Evolutionary conservation across 1,139 yeast species (phyloP).

Genomic region (Saccharomyces hybrid): DNA sequence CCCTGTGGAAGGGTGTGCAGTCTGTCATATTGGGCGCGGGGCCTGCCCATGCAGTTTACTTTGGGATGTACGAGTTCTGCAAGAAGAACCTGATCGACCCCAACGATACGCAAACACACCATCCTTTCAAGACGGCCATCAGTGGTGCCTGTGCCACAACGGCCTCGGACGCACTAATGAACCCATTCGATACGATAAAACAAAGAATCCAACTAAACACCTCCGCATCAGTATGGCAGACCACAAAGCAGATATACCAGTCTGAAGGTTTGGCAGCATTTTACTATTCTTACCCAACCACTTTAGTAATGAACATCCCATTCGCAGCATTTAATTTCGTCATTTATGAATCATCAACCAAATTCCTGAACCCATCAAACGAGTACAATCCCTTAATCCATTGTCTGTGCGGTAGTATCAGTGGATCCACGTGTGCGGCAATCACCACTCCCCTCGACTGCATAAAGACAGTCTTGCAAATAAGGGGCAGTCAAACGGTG

Average conservation of each 20-base stretch:
- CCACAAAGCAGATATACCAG: slow-evolving; percentile 45
- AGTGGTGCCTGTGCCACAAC: slow-evolving; percentile 91
- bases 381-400: slow-evolving; percentile 82
- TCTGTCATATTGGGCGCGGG: slow-evolving; percentile 95
- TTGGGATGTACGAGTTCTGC: slow-evolving; percentile 82
- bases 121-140: slow-evolving; percentile 71
- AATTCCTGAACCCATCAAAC: slow-evolving; percentile 67
- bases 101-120: slow-evolving; percentile 29
- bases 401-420: slow-evolving; percentile 87
- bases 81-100: slow-evolving; percentile 37
- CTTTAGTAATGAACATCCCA: slow-evolving; percentile 86
- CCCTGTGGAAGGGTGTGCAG: slow-evolving; percentile 90
- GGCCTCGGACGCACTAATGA: slow-evolving; percentile 91
- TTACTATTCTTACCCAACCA: slow-evolving; percentile 90
- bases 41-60: slow-evolving; percentile 96
- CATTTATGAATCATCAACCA: slow-evolving; percentile 76
- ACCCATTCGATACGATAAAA: slow-evolving; percentile 91
- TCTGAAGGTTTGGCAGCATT: slow-evolving; percentile 78
- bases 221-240: slow-evolving; percentile 30
- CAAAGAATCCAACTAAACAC: slow-evolving; percentile 65
- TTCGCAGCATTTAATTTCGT: slow-evolving; percentile 93
- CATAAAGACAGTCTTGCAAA: slow-evolving; percentile 80
- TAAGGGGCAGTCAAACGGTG: slow-evolving; percentile 32
- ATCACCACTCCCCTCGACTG: slow-evolving; percentile 92
- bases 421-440: slow-evolving; percentile 97